Percentiles rank a stretch among this genome's conserved stretches.
Evolutionary conservation across 2,329 filamentous ascomycete genomes (phyloP).

Genomic region (Thelonectria blattea): DNA sequence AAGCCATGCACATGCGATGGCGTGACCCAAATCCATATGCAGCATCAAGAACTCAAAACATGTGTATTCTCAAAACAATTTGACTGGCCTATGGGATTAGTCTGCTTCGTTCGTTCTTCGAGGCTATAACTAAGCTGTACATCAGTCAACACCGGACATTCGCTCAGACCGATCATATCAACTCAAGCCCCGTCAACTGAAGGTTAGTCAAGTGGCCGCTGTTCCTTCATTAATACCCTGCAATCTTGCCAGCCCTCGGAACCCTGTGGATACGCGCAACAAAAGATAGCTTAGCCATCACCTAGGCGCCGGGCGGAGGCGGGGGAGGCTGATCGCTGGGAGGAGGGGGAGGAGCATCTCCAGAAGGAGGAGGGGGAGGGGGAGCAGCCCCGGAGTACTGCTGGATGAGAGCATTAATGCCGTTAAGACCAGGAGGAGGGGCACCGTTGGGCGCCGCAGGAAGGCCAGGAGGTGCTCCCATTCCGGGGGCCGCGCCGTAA

Average conservation of each 20-base stretch:
- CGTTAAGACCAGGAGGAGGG: slow-evolving; percentile 61
- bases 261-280: background rate
- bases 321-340: slow-evolving; percentile 68
- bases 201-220: slow-evolving; percentile 16
- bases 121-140: slow-evolving; percentile 16
- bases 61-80: slow-evolving; percentile 21
- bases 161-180: background rate
- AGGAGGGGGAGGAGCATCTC: slow-evolving; percentile 64
- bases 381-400: slow-evolving; percentile 62
- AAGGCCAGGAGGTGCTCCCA: slow-evolving; percentile 50
- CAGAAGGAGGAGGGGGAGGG: slow-evolving; percentile 65
- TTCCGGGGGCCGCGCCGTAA: slow-evolving; percentile 55
- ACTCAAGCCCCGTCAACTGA: slow-evolving; percentile 14
- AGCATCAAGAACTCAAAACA: background rate
- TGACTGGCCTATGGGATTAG: slow-evolving; percentile 38
- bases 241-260: too few relatives aligned
- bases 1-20: slow-evolving; percentile 20
- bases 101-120: slow-evolving; percentile 23
- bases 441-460: slow-evolving; percentile 52
- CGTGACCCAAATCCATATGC: slow-evolving; percentile 3
- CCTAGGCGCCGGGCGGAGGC: slow-evolving; percentile 60
- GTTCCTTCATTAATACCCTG: slow-evolving; percentile 3
- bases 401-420: slow-evolving; percentile 70
- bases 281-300: slow-evolving; percentile 1
- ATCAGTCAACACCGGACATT: slow-evolving; percentile 11